Evolutionary conservation across 768 basidiomycete species (phyloP).

Genomic region (Auriculariales sp.): DNA sequence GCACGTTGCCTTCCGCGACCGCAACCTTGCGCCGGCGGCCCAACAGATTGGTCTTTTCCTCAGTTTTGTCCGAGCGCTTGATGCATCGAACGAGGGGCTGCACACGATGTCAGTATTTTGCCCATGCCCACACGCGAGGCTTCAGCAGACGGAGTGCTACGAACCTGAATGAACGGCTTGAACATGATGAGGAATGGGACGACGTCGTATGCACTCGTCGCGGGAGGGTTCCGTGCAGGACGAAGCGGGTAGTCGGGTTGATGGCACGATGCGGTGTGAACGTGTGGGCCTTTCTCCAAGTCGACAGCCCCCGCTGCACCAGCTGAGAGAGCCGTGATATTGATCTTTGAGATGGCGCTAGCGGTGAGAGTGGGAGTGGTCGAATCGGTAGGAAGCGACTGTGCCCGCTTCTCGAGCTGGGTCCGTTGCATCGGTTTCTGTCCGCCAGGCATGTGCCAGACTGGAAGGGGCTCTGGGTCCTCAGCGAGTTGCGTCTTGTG

Average conservation of each 20-base stretch:
- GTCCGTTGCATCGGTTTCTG: slow-evolving; percentile 11
- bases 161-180: slow-evolving; percentile 23
- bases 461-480: slow-evolving; percentile 24
- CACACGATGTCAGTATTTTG: too few species aligned
- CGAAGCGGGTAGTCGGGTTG: slow-evolving; percentile 27
- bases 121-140: too few species aligned
- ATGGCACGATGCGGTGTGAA: slow-evolving; percentile 24
- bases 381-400: not conserved
- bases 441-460: slow-evolving; percentile 39
- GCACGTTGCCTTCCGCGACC: slow-evolving; percentile 29
- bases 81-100: not conserved
- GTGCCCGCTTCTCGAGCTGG: not conserved
- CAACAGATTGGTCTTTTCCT: not conserved
- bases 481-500: too few species aligned
- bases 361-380: not conserved
- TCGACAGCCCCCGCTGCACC: slow-evolving; percentile 25
- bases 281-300: slow-evolving; percentile 28
- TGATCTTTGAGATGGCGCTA: too few species aligned
- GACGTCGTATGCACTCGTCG: slow-evolving; percentile 32
- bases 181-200: slow-evolving; percentile 40
- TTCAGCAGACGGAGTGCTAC: too few species aligned
- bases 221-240: slow-evolving; percentile 48
- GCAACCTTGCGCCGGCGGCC: not conserved
- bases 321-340: too few species aligned
- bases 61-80: not conserved